phyloP scores from a whole-genome alignment of 768 basidiomycete species.

The Phanerochaete sordida region DNA sequence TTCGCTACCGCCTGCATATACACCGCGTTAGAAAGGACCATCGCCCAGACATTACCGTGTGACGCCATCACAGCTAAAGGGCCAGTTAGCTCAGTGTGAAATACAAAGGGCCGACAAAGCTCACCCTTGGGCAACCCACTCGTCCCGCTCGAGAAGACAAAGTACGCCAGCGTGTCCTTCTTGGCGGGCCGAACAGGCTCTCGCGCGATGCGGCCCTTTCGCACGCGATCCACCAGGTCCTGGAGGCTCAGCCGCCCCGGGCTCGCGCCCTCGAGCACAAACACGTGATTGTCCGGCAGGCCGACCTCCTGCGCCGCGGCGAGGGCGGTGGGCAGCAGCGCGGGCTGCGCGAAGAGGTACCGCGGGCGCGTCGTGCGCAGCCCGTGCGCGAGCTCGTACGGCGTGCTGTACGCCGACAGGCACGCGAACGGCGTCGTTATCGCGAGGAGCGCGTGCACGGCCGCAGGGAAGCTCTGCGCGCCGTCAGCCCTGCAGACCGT shows the following conservation, averaged over 20 bases:
- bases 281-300: conserved; percentile 39
- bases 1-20: conserved; percentile 1
- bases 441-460: conserved; percentile 46
- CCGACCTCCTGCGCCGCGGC: conserved; percentile 32
- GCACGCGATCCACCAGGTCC: conserved; percentile 40
- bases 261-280: conserved; percentile 42
- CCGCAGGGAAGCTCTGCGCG: conserved; percentile 47
- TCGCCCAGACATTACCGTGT: conserved; percentile 12
- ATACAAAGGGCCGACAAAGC: not conserved
- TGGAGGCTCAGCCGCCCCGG: conserved; percentile 44
- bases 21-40: not conserved
- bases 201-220: conserved; percentile 33
- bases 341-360: conserved; percentile 49
- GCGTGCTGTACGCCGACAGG: conserved; percentile 54
- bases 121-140: conserved; percentile 63
- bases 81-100: not conserved
- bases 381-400: conserved; percentile 51
- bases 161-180: conserved; percentile 61
- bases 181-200: conserved; percentile 42
- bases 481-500: too few relatives aligned
- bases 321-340: conserved; percentile 38
- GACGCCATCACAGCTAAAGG: conserved; percentile 10
- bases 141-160: conserved; percentile 77
- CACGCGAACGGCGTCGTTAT: conserved; percentile 50
- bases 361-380: conserved; percentile 47